phyloP scores from a whole-genome alignment of 1,284 basidiomycete genomes.

The Takashimella tepidaria region DNA sequence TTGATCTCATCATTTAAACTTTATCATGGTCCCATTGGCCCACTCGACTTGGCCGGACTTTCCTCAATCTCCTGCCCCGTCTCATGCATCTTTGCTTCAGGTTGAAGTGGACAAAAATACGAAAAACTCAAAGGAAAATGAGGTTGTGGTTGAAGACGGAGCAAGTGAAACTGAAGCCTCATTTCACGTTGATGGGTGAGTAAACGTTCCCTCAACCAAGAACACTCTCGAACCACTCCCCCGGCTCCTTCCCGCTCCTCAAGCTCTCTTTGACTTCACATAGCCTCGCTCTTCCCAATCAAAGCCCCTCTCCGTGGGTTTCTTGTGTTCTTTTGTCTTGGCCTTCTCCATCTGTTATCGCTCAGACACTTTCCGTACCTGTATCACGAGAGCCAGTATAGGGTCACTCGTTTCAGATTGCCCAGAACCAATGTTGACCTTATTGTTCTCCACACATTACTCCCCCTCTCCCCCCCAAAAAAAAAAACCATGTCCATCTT shows the following conservation, averaged over 20 bases:
- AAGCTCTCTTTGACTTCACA: neutral
- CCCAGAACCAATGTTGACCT: neutral
- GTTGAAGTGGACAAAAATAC: no score
- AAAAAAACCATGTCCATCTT: no score
- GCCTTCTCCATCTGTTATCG: no score
- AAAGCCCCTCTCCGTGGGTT: neutral
- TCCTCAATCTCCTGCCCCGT: neutral
- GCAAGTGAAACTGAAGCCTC: neutral
- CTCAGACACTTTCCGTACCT: no score
- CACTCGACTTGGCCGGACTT: no score
- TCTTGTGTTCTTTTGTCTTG: neutral
- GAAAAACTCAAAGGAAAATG: no score
- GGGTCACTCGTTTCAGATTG: neutral
- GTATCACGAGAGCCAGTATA: neutral
- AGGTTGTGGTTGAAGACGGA: no score
- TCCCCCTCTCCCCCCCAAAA: neutral
- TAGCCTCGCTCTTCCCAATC: neutral
- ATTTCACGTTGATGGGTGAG: neutral
- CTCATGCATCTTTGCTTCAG: neutral
- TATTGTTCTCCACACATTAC: neutral
- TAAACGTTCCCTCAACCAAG: neutral
- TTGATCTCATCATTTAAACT: no score
- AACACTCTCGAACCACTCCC: neutral
- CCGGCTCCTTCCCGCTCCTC: neutral
- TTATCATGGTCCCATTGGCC: no score